phyloP scores from a whole-genome alignment of 108 stramenopile species.

The Skeletonema costatum region DNA sequence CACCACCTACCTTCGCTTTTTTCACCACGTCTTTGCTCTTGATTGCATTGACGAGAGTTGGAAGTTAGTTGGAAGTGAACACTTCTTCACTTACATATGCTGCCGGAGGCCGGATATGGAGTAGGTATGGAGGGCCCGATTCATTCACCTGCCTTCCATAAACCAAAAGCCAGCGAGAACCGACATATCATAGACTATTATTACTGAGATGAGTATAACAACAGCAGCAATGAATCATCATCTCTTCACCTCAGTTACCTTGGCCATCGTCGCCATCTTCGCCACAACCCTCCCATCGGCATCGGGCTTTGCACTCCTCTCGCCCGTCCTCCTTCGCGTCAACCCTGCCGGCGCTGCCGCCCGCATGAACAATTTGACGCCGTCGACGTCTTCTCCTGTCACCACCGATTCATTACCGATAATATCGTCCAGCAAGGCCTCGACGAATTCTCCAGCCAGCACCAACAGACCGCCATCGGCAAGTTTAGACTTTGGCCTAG shows the following conservation, averaged over 20 bases:
- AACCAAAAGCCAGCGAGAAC: too few relatives aligned
- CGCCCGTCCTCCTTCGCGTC: neutral
- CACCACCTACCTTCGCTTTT: too few relatives aligned
- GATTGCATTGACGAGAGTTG: too few relatives aligned
- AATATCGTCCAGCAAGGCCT: neutral
- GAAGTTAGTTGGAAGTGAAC: too few relatives aligned
- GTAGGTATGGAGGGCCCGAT: too few relatives aligned
- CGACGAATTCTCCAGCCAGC: neutral
- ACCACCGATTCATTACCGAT: neutral
- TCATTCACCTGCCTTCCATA: too few relatives aligned
- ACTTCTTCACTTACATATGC: too few relatives aligned
- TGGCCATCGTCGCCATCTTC: neutral
- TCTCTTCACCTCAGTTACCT: neutral
- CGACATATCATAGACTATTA: too few relatives aligned
- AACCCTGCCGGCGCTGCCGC: neutral
- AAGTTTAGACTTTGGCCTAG: neutral
- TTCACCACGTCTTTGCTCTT: too few relatives aligned
- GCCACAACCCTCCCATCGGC: neutral
- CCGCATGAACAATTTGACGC: neutral
- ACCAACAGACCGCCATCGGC: neutral
- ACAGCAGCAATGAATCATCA: neutral
- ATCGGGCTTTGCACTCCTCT: neutral
- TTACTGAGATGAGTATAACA: too few relatives aligned
- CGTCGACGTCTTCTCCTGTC: neutral
- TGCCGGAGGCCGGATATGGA: too few relatives aligned